Base-by-base conservation (phyloP, 75 land plant genomes). In the Sequoia sempervirens region DNA sequence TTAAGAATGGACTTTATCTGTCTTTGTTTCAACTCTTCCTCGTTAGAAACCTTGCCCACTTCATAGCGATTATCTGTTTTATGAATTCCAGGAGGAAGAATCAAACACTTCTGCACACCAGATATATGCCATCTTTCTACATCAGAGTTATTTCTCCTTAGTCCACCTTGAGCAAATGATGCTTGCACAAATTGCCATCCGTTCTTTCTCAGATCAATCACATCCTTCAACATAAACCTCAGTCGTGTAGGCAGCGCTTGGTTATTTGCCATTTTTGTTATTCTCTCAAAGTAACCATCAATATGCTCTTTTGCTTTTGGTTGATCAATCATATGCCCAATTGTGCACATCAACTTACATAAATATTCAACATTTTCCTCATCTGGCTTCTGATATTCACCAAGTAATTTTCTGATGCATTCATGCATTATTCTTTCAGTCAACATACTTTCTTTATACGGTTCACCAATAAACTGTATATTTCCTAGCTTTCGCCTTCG, bases 381-480 rank as follows among this genome's bases (percentile, higher is more conserved):
- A 83, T 96, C 97, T 41, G 97, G 97, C 82, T 87, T 92, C 73
- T 92, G 91, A 83, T 83, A 83, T 30, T 88, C 86, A 50, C 97
- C 95, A 38, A 96, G 74, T 74, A 96, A 83, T 81, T 91, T 93
- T 84, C 84, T 89, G 70, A 96, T 96, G 86, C 99, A 96, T 81
- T 92, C 95, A 87, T 96, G 99, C 97, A 96, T 94, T 54, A 96
- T 96, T 74, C 93, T 88, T 82, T 96, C 96, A 61, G 99, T 96
- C 85, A 96, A 84, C 99, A 96, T 96, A 82, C 84, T 92, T 88
- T 93, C 93, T 86, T 96, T 96, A 90, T 92, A 96, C 50, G 94
- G 85, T 64, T 96, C 99, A 1, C 99, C 97, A 81, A 96, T 96
- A 73, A 97, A 89, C 18, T 95, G 91, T 34, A 97, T 95, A 78